A percentile compares a stretch with the other conserved stretches of the same genome.
Conservation (phyloP, 1,284 basidiomycete genomes). For the Flammula alnicola region DNA sequence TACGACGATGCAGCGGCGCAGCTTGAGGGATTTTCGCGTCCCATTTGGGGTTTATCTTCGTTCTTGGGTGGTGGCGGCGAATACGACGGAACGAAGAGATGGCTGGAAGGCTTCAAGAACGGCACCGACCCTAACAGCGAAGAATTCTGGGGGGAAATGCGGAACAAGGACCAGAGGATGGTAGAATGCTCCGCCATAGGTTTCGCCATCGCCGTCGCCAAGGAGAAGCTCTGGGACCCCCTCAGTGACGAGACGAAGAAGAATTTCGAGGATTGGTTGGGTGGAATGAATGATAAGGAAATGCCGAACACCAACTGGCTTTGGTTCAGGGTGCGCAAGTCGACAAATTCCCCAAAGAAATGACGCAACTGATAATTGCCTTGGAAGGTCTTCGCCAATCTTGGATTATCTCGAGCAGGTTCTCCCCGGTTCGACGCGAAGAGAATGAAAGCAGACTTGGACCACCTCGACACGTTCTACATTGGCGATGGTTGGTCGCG, state of each 20-base stretch:
- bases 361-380: slow-evolving; percentile 1
- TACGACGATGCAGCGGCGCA: slow-evolving; percentile 77
- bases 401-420: slow-evolving; percentile 67
- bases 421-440: slow-evolving; percentile 60
- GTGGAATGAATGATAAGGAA: slow-evolving; percentile 77
- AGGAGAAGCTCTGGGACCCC: slow-evolving; percentile 68
- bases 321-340: slow-evolving; percentile 76
- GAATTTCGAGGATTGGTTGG: slow-evolving; percentile 70
- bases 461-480: slow-evolving; percentile 81
- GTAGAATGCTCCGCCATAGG: slow-evolving; percentile 82
- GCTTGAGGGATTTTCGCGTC: slow-evolving; percentile 77
- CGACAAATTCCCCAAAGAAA: too few species aligned
- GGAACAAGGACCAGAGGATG: slow-evolving; percentile 81
- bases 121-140: slow-evolving; percentile 67
- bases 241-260: slow-evolving; percentile 56
- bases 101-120: slow-evolving; percentile 67
- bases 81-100: slow-evolving; percentile 60
- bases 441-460: slow-evolving; percentile 75
- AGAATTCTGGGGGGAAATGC: slow-evolving; percentile 80
- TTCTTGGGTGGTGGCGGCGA: slow-evolving; percentile 66
- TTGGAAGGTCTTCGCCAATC: slow-evolving; percentile 72
- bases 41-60: slow-evolving; percentile 76
- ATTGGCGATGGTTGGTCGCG: slow-evolving; percentile 78
- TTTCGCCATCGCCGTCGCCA: slow-evolving; percentile 69
- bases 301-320: slow-evolving; percentile 82